A percentile compares a stretch with the other conserved stretches of the same genome.
These are phyloP conservation scores for Entomortierella chlamydospora DNA, from an alignment of 192 early-diverging fungal species.

Conservation along the genomic window DNA sequence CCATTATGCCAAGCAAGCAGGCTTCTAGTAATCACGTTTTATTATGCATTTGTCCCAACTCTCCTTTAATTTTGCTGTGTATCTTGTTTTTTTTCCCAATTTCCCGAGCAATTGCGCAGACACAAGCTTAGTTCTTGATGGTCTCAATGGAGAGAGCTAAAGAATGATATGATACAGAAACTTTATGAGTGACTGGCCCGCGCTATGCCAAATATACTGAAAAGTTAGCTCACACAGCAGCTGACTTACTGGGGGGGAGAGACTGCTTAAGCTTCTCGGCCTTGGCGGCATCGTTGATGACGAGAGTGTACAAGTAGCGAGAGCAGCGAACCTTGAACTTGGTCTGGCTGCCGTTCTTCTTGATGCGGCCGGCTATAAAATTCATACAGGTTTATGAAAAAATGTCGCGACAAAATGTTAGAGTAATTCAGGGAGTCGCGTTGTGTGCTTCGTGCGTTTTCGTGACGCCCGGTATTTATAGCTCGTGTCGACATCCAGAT, in stretches of 20 bases:
- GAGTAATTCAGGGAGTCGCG: too few relatives aligned
- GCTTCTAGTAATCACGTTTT: slow-evolving; percentile 24
- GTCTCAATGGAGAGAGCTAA: slow-evolving; percentile 54
- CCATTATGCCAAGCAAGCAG: slow-evolving; percentile 13
- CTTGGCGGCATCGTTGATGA: slow-evolving; percentile 94
- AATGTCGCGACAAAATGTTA: not conserved
- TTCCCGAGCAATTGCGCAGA: not conserved
- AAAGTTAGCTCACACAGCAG: not conserved
- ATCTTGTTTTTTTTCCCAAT: slow-evolving; percentile 18
- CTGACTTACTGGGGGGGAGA: slow-evolving; percentile 87
- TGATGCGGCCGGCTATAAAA: slow-evolving; percentile 83
- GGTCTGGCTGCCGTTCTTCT: slow-evolving; percentile 76
- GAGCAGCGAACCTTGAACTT: slow-evolving; percentile 99
- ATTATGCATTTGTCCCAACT: not conserved
- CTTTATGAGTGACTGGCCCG: too few relatives aligned
- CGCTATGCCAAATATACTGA: too few relatives aligned
- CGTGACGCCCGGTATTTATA: too few relatives aligned
- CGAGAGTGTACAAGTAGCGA: slow-evolving; percentile 97
- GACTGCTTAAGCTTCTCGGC: slow-evolving; percentile 96
- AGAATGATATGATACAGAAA: not conserved
- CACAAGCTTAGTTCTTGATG: slow-evolving; percentile 54
- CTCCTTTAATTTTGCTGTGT: not conserved
- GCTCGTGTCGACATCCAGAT: too few relatives aligned
- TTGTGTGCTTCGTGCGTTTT: too few relatives aligned
- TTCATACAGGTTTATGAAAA: not conserved